Evolutionary conservation across 495 filamentous ascomycete species (phyloP).

Genomic region (Penicillium angulare): DNA sequence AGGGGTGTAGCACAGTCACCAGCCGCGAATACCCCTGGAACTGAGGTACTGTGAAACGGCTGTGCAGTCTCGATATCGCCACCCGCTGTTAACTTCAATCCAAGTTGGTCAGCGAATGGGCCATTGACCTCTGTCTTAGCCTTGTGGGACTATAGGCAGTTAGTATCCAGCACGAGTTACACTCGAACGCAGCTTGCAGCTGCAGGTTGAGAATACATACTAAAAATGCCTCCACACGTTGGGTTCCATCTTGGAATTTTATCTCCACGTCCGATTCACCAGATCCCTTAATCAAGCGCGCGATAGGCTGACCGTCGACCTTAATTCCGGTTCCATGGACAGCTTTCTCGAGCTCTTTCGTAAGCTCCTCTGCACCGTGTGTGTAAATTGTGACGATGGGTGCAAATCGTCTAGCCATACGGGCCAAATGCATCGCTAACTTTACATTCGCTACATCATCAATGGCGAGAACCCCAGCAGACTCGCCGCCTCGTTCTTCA

Average conservation of each 20-base stretch:
- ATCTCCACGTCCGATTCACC: not conserved
- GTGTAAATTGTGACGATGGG: conserved; percentile 2
- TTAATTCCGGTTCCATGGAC: not conserved
- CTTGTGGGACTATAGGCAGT: not conserved
- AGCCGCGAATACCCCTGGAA: conserved; percentile 38
- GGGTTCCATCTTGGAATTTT: not conserved
- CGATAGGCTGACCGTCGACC: not conserved
- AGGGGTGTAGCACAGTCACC: conserved; percentile 30
- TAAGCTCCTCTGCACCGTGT: not conserved
- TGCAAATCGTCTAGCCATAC: not conserved
- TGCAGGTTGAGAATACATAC: not conserved
- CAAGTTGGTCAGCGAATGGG: conserved; percentile 29
- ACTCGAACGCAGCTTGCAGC: not conserved
- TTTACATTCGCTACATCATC: conserved; percentile 52
- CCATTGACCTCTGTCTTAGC: conserved; percentile 13
- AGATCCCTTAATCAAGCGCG: not conserved
- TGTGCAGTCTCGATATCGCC: conserved; percentile 28
- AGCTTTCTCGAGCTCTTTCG: not conserved
- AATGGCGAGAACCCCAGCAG: conserved; percentile 49
- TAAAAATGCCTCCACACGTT: not conserved
- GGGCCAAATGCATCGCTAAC: conserved; percentile 1
- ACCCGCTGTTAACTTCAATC: conserved; percentile 22
- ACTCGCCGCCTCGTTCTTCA: conserved; percentile 34
- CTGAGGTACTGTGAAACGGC: conserved; percentile 34
- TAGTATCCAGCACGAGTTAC: not conserved